phyloP scores from a whole-genome alignment of 148 eudicot species.

The Silene conica region DNA sequence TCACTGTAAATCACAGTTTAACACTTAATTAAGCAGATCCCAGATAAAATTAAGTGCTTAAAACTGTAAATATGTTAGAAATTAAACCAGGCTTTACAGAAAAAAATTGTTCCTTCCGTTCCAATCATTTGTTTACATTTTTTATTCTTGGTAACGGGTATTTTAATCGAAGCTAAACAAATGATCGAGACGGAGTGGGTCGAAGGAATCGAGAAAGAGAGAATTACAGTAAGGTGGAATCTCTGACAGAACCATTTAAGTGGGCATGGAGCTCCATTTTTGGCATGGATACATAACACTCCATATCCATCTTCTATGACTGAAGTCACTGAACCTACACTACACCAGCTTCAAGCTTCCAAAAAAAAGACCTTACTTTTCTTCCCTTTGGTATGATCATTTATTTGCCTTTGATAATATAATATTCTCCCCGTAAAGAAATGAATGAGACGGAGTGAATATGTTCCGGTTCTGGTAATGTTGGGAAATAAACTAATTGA shows the following conservation, averaged over 20 bases:
- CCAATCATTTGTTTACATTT: too few relatives aligned
- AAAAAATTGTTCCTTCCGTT: too few relatives aligned
- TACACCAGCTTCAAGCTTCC: not conserved
- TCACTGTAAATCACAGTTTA: constrained; percentile 49
- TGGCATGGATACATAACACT: constrained; percentile 63
- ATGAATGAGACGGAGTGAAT: too few relatives aligned
- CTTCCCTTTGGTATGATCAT: not conserved
- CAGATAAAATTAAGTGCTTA: not conserved
- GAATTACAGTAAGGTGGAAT: constrained; percentile 71
- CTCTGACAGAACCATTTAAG: constrained; percentile 85
- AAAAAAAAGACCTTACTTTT: not conserved
- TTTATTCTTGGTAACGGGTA: too few relatives aligned
- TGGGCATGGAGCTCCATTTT: constrained; percentile 96
- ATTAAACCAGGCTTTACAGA: not conserved
- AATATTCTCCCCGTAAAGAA: too few relatives aligned
- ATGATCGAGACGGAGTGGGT: too few relatives aligned
- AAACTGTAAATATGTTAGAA: not conserved
- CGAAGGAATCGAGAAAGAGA: not conserved
- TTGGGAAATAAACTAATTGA: too few relatives aligned
- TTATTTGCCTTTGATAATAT: not conserved
- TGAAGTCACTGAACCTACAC: too few relatives aligned
- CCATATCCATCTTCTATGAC: constrained; percentile 33
- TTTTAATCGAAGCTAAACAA: too few relatives aligned
- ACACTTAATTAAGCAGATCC: constrained; percentile 1
- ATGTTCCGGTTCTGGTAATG: too few relatives aligned